A percentile compares a stretch with the other conserved stretches of the same genome.
Conservation (phyloP, 148 eudicot species). For the Spergularia bocconei region DNA sequence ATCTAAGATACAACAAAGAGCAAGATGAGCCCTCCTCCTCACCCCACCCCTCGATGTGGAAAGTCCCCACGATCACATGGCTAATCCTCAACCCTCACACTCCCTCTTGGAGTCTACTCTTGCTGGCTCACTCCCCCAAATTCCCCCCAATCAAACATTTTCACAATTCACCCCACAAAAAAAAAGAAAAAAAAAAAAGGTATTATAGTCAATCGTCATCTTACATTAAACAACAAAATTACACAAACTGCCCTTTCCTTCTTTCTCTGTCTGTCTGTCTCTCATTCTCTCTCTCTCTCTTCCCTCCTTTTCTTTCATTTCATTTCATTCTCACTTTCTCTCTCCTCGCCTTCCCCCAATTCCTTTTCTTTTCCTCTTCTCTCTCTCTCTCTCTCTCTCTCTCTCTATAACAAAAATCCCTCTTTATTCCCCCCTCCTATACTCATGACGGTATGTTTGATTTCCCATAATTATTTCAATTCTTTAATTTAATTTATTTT, state of each 20-base stretch:
- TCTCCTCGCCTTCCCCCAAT: neutral
- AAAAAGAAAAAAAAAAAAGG: too few relatives aligned
- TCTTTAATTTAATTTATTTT: neutral
- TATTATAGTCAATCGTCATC: neutral
- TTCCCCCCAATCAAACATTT: constrained; percentile 17
- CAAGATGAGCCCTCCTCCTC: neutral
- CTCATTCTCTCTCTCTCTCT: neutral
- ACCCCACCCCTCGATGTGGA: neutral
- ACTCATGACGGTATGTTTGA: constrained; percentile 40
- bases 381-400: constrained; percentile 2
- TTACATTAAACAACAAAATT: neutral
- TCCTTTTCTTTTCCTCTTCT: neutral
- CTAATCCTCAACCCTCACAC: constrained; percentile 19
- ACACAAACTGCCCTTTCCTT: neutral
- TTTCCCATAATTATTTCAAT: neutral
- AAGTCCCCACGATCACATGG: constrained; percentile 38
- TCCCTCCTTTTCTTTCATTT: neutral
- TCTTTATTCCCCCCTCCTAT: constrained; percentile 16
- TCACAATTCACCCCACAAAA: too few relatives aligned
- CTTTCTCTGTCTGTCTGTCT: too few relatives aligned
- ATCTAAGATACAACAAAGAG: constrained; percentile 2
- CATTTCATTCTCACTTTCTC: neutral
- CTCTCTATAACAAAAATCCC: neutral
- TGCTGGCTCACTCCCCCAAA: constrained; percentile 17
- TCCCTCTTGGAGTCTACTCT: too few relatives aligned